Percentiles rank a stretch among this genome's conserved stretches.
phyloP scores from a whole-genome alignment of 176 grass and related monocot genomes.

The Triticum urartu region DNA sequence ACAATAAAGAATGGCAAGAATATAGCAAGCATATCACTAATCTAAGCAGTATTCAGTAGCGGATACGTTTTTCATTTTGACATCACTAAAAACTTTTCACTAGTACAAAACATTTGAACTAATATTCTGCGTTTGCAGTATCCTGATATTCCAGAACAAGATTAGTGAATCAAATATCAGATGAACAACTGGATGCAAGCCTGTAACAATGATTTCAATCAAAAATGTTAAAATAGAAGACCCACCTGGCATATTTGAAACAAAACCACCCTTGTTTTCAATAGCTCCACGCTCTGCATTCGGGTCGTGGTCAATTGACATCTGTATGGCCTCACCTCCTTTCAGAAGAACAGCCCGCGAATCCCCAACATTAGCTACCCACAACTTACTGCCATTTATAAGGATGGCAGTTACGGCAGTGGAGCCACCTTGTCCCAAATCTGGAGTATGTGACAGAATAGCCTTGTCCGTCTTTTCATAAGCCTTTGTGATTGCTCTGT shows the following conservation, averaged over 20 bases:
- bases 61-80: background rate
- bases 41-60: background rate
- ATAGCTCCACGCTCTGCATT: slow-evolving; percentile 65
- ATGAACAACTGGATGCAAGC: background rate
- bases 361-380: slow-evolving; percentile 90
- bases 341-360: slow-evolving; percentile 86
- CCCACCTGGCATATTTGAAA: slow-evolving; percentile 92
- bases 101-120: background rate
- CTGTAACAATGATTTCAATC: background rate
- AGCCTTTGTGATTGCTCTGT: slow-evolving; percentile 66
- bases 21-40: background rate
- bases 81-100: background rate
- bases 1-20: background rate
- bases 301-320: slow-evolving; percentile 87
- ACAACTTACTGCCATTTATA: slow-evolving; percentile 64
- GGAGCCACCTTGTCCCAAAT: slow-evolving; percentile 79
- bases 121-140: background rate
- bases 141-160: background rate
- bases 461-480: slow-evolving; percentile 88
- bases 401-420: slow-evolving; percentile 92
- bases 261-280: slow-evolving; percentile 85
- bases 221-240: background rate
- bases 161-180: background rate
- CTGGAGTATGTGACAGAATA: slow-evolving; percentile 72
- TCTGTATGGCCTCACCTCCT: slow-evolving; percentile 61